Percentiles rank a stretch among this genome's conserved stretches.
phyloP scores from a whole-genome alignment of 768 basidiomycete genomes.

The Pleurotus djamor region DNA sequence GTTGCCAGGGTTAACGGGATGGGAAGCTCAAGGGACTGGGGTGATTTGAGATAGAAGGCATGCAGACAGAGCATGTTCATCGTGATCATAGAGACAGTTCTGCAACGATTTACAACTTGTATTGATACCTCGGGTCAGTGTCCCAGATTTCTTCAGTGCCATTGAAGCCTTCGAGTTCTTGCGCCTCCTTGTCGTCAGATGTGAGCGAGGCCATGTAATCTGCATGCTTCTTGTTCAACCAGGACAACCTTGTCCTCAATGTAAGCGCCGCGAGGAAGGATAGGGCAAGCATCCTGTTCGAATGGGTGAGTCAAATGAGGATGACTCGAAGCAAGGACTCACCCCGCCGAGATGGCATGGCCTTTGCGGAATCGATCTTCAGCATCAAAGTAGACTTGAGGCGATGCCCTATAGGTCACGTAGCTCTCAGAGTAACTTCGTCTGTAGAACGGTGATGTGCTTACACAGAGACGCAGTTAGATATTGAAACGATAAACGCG shows the following conservation, averaged over 20 bases:
- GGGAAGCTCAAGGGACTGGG: too few relatives aligned
- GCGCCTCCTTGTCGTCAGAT: slow-evolving; percentile 24
- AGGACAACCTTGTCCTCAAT: slow-evolving; percentile 40
- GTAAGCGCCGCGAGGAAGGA: slow-evolving; percentile 39
- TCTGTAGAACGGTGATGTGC: slow-evolving; percentile 12
- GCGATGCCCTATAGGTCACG: slow-evolving; percentile 37
- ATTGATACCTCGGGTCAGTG: slow-evolving; percentile 49
- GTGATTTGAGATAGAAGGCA: too few relatives aligned
- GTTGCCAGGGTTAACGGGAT: too few relatives aligned
- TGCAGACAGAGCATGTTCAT: too few relatives aligned
- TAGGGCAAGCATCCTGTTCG: slow-evolving; percentile 38
- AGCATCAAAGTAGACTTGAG: slow-evolving; percentile 56
- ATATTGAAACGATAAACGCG: slow-evolving; percentile 58
- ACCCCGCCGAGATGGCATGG: slow-evolving; percentile 56
- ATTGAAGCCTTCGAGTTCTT: slow-evolving; percentile 14
- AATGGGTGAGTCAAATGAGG: neutral
- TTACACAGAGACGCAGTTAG: slow-evolving; percentile 57
- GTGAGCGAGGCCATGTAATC: slow-evolving; percentile 19
- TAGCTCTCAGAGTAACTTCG: neutral
- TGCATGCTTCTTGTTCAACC: slow-evolving; percentile 39
- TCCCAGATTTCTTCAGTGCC: slow-evolving; percentile 39
- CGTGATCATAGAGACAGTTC: too few relatives aligned
- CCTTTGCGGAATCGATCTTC: slow-evolving; percentile 49
- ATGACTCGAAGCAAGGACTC: slow-evolving; percentile 6
- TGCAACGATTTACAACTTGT: slow-evolving; percentile 35